Evolutionary conservation across 1,284 basidiomycete species (phyloP), one percentile per base, ranked within the genome.

Genomic region (Apiotrichum siamense): DNA sequence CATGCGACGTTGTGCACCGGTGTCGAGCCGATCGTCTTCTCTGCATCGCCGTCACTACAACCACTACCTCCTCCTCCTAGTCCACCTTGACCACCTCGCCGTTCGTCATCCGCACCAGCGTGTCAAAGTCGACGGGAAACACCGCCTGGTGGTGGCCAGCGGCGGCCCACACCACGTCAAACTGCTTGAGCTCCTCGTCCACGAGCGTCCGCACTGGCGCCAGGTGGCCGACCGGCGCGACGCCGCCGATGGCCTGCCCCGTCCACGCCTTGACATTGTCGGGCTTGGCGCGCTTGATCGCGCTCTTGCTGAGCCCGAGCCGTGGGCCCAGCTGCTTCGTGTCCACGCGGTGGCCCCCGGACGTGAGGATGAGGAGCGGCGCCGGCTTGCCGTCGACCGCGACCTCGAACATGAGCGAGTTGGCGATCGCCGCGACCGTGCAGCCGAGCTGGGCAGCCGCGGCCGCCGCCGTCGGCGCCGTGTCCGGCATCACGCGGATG

Each of bases 21-120:
- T n/a, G n/a, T n/a, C n/a, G n/a, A n/a, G n/a, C n/a, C n/a, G n/a
- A n/a, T n/a, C n/a, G n/a, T n/a, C n/a, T n/a, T 31, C 29, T 31
- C 10, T 31, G 15, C 29, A 31, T 11, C 29, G 29, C 29, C 15
- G 29, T n/a, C 29, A 31, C 29, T 31, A 31, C 29, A 31, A 31
- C 15, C 29, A 31, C 11, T 31, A n/a, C n/a, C n/a, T n/a, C n/a
- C n/a, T n/a, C n/a, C n/a, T n/a, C n/a, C 44, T 52, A 49, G 25
- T 55, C 50, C 5, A 52, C 50, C 50, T 55, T 47, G 29, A 48
- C 45, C 36, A 52, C 53, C 37, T 42, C 41, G 9, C 47, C 51
- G 0, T 24, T 33, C 32, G 54, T 50, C 4, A 50, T 29, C 32
- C 44, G 21, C 18, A 47, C 44, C 13, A 58, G 43, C 43, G 26